Conservation (phyloP, 805 yeast genomes). For the Metahyphopichia silvanorum region DNA sequence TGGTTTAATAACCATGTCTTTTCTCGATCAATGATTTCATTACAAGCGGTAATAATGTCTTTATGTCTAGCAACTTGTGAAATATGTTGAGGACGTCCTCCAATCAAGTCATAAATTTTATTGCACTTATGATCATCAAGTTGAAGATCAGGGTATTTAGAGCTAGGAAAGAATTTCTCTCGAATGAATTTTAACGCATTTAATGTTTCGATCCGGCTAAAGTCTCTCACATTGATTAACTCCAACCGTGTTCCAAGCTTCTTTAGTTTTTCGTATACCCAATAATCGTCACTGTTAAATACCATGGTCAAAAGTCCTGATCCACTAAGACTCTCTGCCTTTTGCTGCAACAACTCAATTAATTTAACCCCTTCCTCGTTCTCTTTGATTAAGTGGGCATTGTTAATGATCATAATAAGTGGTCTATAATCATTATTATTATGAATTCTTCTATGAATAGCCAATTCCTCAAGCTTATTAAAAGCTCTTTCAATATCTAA, state of each 20-base stretch:
- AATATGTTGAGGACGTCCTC: constrained; percentile 83
- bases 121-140: constrained; percentile 41
- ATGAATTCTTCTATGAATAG: constrained; percentile 44
- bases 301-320: constrained; percentile 67
- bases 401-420: constrained; percentile 65
- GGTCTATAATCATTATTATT: constrained; percentile 45
- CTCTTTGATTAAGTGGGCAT: constrained; percentile 70
- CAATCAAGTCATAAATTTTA: constrained; percentile 63
- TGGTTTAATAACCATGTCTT: constrained; percentile 84
- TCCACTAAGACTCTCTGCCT: constrained; percentile 76
- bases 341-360: constrained; percentile 75
- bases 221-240: constrained; percentile 64
- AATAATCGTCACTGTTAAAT: constrained; percentile 80
- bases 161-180: constrained; percentile 28
- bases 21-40: constrained; percentile 70
- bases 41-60: constrained; percentile 59
- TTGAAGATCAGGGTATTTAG: constrained; percentile 32
- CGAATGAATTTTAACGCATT: constrained; percentile 54
- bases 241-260: constrained; percentile 72
- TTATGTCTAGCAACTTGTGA: constrained; percentile 62
- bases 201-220: constrained; percentile 52
- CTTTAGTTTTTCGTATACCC: constrained; percentile 79
- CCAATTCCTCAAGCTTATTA: constrained; percentile 69
- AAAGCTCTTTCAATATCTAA: constrained; percentile 83
- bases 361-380: constrained; percentile 71